Evolutionary conservation across 345 rosid genomes (phyloP).

Genomic region (Orychophragmus violaceus): DNA sequence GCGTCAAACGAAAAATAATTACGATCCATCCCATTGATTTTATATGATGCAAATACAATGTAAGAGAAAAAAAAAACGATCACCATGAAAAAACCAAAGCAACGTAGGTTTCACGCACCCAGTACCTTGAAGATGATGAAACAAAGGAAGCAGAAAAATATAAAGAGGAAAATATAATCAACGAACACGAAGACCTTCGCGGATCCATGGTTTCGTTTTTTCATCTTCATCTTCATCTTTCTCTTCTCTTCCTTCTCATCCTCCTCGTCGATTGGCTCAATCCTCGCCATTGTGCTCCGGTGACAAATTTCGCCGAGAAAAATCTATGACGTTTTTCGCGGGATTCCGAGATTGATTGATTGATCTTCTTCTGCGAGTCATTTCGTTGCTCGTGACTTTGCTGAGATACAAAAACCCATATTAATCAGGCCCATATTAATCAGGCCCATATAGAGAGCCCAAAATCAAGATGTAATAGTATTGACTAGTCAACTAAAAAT

Average conservation of each 20-base stretch:
- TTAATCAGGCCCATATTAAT: neutral
- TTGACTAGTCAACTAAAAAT: slow-evolving; percentile 21
- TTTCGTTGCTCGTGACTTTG: neutral
- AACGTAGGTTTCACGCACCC: slow-evolving; percentile 36
- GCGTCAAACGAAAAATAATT: neutral
- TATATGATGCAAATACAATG: slow-evolving; percentile 44
- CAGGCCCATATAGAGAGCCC: slow-evolving; percentile 2
- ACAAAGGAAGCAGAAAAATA: slow-evolving; percentile 57
- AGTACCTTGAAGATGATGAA: slow-evolving; percentile 51
- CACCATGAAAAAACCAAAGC: slow-evolving; percentile 36
- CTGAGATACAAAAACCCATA: neutral
- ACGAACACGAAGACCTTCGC: slow-evolving; percentile 58
- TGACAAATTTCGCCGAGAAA: neutral
- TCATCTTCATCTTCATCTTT: slow-evolving; percentile 20
- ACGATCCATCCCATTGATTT: slow-evolving; percentile 2
- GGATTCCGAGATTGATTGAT: slow-evolving; percentile 9
- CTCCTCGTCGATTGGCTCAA: slow-evolving; percentile 16
- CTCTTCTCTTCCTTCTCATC: neutral
- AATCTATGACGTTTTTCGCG: neutral
- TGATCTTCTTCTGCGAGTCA: neutral
- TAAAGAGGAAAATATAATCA: slow-evolving; percentile 68
- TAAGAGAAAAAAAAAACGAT: slow-evolving; percentile 16
- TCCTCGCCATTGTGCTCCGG: slow-evolving; percentile 8
- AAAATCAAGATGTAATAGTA: neutral
- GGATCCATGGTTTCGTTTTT: slow-evolving; percentile 57